Evolutionary conservation across 495 filamentous ascomycete species (phyloP), one percentile per base, ranked within the genome.

Genomic region (Penicillium verhagenii): DNA sequence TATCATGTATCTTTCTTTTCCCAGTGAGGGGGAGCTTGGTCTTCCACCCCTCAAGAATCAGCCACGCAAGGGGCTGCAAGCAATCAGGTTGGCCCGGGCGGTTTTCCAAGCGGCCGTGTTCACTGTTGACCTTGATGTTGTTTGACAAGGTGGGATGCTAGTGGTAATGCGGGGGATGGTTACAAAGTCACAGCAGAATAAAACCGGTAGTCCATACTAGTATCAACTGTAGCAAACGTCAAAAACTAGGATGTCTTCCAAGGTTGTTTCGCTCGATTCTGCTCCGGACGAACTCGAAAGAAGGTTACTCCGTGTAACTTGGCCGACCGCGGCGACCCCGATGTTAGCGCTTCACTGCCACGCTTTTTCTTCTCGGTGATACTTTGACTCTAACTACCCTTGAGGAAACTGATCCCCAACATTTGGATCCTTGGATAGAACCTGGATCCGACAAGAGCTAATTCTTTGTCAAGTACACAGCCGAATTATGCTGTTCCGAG

Each of bases 31-130:
- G 35, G 21, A 2, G 9, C 4, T 7, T 39, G 25, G 33, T 16
- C 16, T 47, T 48, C 29, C 51, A 57, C 60, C 54, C 50, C 45
- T 28, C 54, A n/a, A n/a, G n/a, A n/a, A n/a, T n/a, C 45, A 19
- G 10, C 39, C 33, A 54, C 26, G 61, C 53, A 67, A 64, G 64
- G 64, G 58, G 51, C 47, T 47, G 16, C n/a, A 18, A 39, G 26
- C 50, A 43, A 45, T 46, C 45, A 48, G 49, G 25, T 56, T 39
- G 50, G 53, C 49, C 48, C 35, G 47, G 57, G 40, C 51, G 13
- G 11, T 35, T 66, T 60, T 46, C 16, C 19, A 60, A 63, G 47
- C 11, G 49, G 29, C 49, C 23, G 25, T 63, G 50, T 54, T 56
- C n/a, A 38, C 40, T 60, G 44, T 14, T 6, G 39, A 47, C 49